phyloP scores from a whole-genome alignment of 1,139 yeast genomes.

The Nakaseomyces delphensis region DNA sequence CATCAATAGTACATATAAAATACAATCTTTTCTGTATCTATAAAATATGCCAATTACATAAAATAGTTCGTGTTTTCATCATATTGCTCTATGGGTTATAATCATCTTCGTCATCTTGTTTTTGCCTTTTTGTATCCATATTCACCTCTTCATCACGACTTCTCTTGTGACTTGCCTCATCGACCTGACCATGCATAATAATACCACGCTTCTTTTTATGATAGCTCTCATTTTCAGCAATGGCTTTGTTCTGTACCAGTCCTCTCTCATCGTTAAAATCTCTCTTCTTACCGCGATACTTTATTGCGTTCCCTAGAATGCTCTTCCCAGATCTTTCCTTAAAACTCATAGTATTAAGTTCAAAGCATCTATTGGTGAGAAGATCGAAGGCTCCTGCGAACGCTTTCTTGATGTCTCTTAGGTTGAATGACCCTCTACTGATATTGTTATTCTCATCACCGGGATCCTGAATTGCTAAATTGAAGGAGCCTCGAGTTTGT shows the following conservation, averaged over 20 bases:
- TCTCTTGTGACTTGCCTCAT: conserved; percentile 5
- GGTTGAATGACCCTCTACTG: conserved; percentile 76
- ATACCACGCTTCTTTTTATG: conserved; percentile 27
- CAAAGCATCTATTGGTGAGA: conserved; percentile 63
- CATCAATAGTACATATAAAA: too few relatives aligned
- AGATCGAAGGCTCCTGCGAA: conserved; percentile 88
- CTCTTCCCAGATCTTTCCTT: conserved; percentile 64
- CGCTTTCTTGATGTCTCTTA: conserved; percentile 73
- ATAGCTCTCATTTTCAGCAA: conserved; percentile 30
- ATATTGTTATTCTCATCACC: conserved; percentile 75
- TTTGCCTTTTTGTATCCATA: conserved; percentile 1
- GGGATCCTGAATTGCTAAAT: conserved; percentile 84
- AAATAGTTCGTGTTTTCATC: neutral
- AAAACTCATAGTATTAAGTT: conserved; percentile 46
- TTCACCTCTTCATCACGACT: conserved; percentile 19
- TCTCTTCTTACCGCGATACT: conserved; percentile 64
- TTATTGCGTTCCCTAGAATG: conserved; percentile 72
- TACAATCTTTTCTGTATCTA: neutral
- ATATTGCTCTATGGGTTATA: conserved; percentile 11
- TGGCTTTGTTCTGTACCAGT: conserved; percentile 55
- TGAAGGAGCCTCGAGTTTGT: conserved; percentile 32
- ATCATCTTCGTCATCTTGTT: conserved; percentile 16
- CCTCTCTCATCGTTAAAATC: conserved; percentile 73
- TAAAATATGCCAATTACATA: neutral
- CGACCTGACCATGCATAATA: conserved; percentile 18